Conservation (phyloP, 2,329 filamentous ascomycete genomes). For the Aspergillus sp. region DNA sequence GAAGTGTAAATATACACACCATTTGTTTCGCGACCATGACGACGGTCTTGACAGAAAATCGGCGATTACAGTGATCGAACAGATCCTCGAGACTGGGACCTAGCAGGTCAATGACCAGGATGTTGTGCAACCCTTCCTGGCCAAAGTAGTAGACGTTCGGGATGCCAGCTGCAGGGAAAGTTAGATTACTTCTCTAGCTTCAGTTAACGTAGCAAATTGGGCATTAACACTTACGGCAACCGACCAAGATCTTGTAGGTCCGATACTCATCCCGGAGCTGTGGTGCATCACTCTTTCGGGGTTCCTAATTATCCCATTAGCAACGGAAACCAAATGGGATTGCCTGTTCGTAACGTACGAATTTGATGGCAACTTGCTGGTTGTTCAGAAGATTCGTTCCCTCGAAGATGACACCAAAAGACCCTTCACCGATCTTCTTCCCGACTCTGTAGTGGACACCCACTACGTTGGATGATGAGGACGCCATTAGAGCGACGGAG, state of each 20-base stretch:
- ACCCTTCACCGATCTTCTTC: conserved; percentile 99
- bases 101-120: conserved; percentile 92
- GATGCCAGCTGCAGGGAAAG: conserved; percentile 64
- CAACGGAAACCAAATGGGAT: neutral
- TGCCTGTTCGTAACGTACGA: conserved; percentile 53
- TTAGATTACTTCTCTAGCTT: conserved; percentile 25
- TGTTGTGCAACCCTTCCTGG: conserved; percentile 97
- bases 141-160: conserved; percentile 99
- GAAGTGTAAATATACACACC: conserved; percentile 44
- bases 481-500: conserved; percentile 53
- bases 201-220: no score
- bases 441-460: conserved; percentile 97
- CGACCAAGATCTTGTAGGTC: conserved; percentile 98
- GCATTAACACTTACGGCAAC: conserved; percentile 71
- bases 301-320: conserved; percentile 57
- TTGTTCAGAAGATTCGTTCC: conserved; percentile 98
- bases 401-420: conserved; percentile 97
- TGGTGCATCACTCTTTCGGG: conserved; percentile 94
- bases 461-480: conserved; percentile 90
- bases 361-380: conserved; percentile 99
- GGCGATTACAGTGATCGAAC: conserved; percentile 92
- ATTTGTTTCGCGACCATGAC: conserved; percentile 99
- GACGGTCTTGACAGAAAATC: conserved; percentile 94
- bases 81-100: conserved; percentile 92
- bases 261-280: conserved; percentile 97